Percentiles rank a stretch among this genome's conserved stretches.
These are phyloP conservation scores for Ophiostoma perfectum DNA, from an alignment of 2,329 filamentous ascomycete genomes.

Conservation along the genomic window DNA sequence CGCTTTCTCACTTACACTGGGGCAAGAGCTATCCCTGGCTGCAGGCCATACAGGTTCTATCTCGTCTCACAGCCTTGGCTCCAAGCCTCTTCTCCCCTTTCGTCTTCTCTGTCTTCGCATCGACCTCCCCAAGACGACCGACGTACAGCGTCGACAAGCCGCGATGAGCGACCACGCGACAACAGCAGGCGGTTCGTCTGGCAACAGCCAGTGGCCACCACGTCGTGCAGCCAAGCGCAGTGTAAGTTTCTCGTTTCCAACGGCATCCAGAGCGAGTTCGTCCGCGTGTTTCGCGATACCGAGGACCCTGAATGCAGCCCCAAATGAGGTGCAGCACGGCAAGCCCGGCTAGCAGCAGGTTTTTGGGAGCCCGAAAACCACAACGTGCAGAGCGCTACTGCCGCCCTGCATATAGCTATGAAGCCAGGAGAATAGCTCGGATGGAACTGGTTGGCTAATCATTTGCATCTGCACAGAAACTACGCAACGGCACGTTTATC, in stretches of 20 bases:
- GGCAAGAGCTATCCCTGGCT: conserved; percentile 11
- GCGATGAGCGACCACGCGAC: conserved; percentile 33
- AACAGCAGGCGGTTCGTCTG: conserved; percentile 12
- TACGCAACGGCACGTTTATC: conserved; percentile 81
- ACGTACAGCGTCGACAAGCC: conserved; percentile 6
- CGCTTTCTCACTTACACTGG: background rate
- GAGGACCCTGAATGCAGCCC: background rate
- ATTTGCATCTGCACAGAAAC: conserved; percentile 46
- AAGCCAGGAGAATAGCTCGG: background rate
- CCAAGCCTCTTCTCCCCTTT: conserved; percentile 10
- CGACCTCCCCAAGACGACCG: background rate
- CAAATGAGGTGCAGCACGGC: conserved; percentile 1
- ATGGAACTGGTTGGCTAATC: background rate
- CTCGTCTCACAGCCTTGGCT: conserved; percentile 13
- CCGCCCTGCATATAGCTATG: background rate
- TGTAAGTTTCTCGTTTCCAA: conserved; percentile 34
- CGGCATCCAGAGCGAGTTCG: background rate
- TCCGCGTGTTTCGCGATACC: background rate
- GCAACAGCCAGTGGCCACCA: conserved; percentile 38
- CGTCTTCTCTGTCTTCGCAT: background rate
- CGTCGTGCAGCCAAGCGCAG: conserved; percentile 43
- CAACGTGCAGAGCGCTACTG: background rate
- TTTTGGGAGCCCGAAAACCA: background rate
- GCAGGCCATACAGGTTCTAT: background rate
- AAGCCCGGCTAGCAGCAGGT: background rate